These are phyloP conservation scores for Acorus gramineus DNA, from an alignment of 106 monocot species.

Conservation along the genomic window DNA sequence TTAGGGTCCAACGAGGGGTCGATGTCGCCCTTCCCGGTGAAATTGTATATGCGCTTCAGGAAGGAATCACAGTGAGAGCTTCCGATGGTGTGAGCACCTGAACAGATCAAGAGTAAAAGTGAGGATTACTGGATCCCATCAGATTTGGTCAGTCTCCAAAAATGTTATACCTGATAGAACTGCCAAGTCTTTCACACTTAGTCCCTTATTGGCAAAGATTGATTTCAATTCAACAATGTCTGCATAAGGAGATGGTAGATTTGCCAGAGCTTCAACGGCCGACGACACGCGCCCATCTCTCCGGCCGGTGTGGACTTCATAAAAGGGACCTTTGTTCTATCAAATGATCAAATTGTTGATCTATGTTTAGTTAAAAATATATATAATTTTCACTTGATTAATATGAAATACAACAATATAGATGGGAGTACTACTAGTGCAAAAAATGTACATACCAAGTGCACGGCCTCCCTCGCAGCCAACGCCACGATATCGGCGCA, in stretches of 20 bases:
- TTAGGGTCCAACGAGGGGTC: slow-evolving; percentile 43
- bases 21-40: not conserved
- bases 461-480: slow-evolving; percentile 44
- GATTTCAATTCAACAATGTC: not conserved
- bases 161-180: no score
- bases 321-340: slow-evolving; percentile 13
- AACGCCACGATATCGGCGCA: slow-evolving; percentile 62
- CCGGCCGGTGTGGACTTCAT: slow-evolving; percentile 6
- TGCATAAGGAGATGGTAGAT: slow-evolving; percentile 2
- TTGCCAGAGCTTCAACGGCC: slow-evolving; percentile 1
- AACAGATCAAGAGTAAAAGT: no score
- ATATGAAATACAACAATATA: no score
- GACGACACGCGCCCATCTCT: slow-evolving; percentile 18
- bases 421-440: no score
- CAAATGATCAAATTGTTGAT: no score
- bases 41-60: not conserved
- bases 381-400: no score
- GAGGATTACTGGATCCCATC: no score
- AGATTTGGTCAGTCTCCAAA: no score
- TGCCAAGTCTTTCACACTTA: not conserved
- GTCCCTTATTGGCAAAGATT: not conserved
- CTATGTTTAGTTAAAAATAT: no score
- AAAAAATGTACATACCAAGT: slow-evolving; percentile 3
- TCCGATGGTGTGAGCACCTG: no score
- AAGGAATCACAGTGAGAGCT: not conserved